phyloP scores from a whole-genome alignment of 805 yeast species.

The Candida alai region DNA sequence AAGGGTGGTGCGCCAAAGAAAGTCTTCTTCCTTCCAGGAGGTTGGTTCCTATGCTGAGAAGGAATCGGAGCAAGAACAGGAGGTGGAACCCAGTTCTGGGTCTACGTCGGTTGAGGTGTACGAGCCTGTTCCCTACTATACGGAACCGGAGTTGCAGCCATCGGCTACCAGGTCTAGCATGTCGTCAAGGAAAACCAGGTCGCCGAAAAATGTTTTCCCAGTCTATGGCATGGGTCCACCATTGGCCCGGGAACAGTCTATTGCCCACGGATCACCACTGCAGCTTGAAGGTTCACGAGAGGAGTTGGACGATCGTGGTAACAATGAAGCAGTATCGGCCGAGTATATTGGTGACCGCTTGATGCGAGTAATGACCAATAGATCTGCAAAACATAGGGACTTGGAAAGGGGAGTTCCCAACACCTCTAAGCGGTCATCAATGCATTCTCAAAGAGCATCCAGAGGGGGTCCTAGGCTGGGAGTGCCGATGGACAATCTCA shows the following conservation, averaged over 20 bases:
- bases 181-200: conserved; percentile 17
- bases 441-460: no score
- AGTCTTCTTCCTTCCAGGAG: conserved; percentile 4
- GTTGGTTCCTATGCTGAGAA: neutral
- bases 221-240: conserved; percentile 77
- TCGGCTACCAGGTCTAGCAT: conserved; percentile 9
- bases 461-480: no score
- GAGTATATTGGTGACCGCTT: conserved; percentile 20
- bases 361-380: conserved; percentile 15
- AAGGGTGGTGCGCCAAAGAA: conserved; percentile 56
- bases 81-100: neutral
- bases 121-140: conserved; percentile 1
- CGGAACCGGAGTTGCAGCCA: neutral
- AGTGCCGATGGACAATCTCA: no score
- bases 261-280: conserved; percentile 38
- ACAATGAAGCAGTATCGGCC: conserved; percentile 11
- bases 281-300: neutral
- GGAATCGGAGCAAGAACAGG: neutral
- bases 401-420: conserved; percentile 6
- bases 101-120: no score
- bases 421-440: neutral
- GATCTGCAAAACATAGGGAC: conserved; percentile 6
- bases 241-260: conserved; percentile 48
- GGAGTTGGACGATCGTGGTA: neutral
- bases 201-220: conserved; percentile 79